Evolutionary conservation across 306 rosid genomes (phyloP).

Genomic region (Lathyrus oleraceus): DNA sequence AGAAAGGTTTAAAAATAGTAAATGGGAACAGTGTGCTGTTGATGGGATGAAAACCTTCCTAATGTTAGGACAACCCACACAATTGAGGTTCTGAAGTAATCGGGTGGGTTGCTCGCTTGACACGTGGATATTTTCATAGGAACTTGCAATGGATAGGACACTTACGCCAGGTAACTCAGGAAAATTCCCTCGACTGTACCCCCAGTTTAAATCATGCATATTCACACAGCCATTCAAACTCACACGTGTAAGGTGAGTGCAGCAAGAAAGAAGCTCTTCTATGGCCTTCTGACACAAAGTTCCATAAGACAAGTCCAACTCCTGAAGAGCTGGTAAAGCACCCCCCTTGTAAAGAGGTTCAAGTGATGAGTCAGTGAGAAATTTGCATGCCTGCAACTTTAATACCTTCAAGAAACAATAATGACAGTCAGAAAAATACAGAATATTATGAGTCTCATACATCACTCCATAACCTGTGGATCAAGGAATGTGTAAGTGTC

Average conservation of each 20-base stretch:
- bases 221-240: constrained; percentile 97
- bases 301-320: constrained; percentile 92
- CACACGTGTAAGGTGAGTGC: constrained; percentile 86
- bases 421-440: constrained; percentile 13
- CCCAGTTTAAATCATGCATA: constrained; percentile 98
- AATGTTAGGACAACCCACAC: constrained; percentile 91
- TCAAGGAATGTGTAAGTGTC: not conserved
- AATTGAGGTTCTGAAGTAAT: constrained; percentile 80
- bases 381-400: constrained; percentile 96
- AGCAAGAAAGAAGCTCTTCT: constrained; percentile 95
- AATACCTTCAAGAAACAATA: constrained; percentile 65
- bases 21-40: constrained; percentile 68
- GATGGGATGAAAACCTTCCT: constrained; percentile 89
- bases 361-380: constrained; percentile 74
- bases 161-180: constrained; percentile 42
- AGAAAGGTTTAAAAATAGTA: constrained; percentile 77
- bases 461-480: constrained; percentile 3
- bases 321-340: constrained; percentile 91
- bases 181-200: constrained; percentile 43
- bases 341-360: constrained; percentile 95
- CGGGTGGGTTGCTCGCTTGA: constrained; percentile 64
- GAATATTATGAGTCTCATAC: not conserved
- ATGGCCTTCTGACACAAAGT: constrained; percentile 89
- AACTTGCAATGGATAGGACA: constrained; percentile 39
- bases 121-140: constrained; percentile 42